Evolutionary conservation across 352 stramenopile genomes (phyloP).

Genomic region (Aphanomyces astaci): DNA sequence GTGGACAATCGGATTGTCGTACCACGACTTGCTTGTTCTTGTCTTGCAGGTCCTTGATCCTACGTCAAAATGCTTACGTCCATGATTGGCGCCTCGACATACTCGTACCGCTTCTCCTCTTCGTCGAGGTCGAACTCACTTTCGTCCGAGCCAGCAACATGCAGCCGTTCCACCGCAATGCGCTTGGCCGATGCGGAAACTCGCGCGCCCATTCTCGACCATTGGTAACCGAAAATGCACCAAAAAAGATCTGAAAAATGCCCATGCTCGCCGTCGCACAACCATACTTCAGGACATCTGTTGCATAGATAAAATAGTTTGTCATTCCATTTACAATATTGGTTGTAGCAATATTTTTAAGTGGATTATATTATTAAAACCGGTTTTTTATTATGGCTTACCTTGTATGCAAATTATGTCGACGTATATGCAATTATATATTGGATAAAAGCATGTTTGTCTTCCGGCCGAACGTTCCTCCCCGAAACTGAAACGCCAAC

Average conservation of each 20-base stretch:
- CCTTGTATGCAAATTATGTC: too few species aligned
- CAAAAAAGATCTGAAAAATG: not conserved
- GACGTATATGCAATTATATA: not conserved
- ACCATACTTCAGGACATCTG: too few species aligned
- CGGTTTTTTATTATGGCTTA: too few species aligned
- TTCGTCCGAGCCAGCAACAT: not conserved
- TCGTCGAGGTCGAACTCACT: conserved; percentile 21
- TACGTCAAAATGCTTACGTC: too few species aligned
- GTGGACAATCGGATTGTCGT: not conserved
- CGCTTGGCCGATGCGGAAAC: conserved; percentile 1
- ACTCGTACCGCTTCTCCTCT: conserved; percentile 11
- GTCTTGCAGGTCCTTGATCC: conserved; percentile 10
- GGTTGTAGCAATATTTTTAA: too few species aligned
- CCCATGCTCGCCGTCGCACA: not conserved
- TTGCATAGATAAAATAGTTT: too few species aligned
- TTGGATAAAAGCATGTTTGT: not conserved
- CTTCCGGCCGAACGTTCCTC: not conserved
- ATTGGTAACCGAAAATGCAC: conserved; percentile 6
- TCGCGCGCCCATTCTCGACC: conserved; percentile 1
- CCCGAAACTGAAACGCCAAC: not conserved
- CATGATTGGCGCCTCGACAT: too few species aligned
- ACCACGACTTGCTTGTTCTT: conserved; percentile 19
- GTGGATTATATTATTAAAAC: too few species aligned
- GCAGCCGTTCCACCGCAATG: not conserved
- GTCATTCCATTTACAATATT: too few species aligned